phyloP scores from a whole-genome alignment of 2,329 filamentous ascomycete species.

The Alternaria tenuissima region DNA sequence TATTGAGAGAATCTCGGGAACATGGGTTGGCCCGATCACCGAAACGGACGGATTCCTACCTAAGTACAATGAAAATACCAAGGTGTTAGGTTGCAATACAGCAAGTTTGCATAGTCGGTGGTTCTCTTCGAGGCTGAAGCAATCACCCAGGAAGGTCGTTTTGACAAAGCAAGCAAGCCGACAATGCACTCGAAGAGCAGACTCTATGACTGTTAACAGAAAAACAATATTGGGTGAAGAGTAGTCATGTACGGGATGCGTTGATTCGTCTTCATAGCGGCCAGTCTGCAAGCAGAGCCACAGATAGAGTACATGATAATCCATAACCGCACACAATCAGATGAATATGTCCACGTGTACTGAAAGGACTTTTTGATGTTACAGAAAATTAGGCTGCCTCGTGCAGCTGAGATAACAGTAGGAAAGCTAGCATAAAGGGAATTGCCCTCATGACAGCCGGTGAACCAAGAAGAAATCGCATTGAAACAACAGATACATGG shows the following conservation, averaged over 20 bases:
- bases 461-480: neutral
- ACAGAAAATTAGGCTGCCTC: constrained; percentile 6
- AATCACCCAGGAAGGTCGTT: neutral
- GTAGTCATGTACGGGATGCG: neutral
- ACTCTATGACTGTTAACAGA: neutral
- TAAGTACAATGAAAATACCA: neutral
- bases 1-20: neutral
- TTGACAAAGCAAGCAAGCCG: neutral
- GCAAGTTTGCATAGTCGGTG: neutral
- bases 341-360: constrained; percentile 6
- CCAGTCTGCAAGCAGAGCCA: neutral
- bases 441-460: neutral
- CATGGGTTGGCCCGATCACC: neutral
- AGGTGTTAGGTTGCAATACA: neutral
- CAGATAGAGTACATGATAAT: constrained; percentile 9
- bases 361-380: constrained; percentile 2
- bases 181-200: neutral
- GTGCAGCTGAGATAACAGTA: neutral
- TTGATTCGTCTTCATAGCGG: neutral
- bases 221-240: neutral
- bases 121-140: neutral
- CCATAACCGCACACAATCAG: constrained; percentile 7
- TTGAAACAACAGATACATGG: constrained; percentile 4
- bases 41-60: neutral
- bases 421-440: constrained; percentile 6